phyloP scores from a whole-genome alignment of 768 basidiomycete genomes.

The Glaciozyma martinii region DNA sequence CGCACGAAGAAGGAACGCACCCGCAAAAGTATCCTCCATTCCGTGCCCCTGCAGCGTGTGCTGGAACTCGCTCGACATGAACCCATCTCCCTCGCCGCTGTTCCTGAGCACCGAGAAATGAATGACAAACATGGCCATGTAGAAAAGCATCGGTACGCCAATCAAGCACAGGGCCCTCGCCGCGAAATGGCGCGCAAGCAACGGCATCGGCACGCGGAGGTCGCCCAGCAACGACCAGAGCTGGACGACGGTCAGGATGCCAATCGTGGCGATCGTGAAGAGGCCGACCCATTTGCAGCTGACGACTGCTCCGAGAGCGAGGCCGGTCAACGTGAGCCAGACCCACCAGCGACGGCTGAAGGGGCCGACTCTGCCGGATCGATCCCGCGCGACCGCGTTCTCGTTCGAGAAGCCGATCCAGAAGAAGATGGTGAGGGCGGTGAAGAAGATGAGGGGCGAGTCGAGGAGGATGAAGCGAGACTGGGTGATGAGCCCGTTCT shows the following conservation, averaged over 20 bases:
- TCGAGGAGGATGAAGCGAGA: slow-evolving; percentile 95
- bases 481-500: slow-evolving; percentile 92
- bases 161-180: slow-evolving; percentile 88
- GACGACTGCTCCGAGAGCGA: slow-evolving; percentile 82
- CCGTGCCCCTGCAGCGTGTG: slow-evolving; percentile 80
- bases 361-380: slow-evolving; percentile 43
- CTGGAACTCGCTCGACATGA: slow-evolving; percentile 99
- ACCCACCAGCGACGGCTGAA: slow-evolving; percentile 88
- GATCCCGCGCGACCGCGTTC: slow-evolving; percentile 43
- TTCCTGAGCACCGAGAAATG: slow-evolving; percentile 82
- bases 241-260: slow-evolving; percentile 70
- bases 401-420: slow-evolving; percentile 90
- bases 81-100: slow-evolving; percentile 94
- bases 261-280: slow-evolving; percentile 93
- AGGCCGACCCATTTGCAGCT: slow-evolving; percentile 98
- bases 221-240: slow-evolving; percentile 88
- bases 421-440: slow-evolving; percentile 72
- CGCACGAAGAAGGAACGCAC: slow-evolving; percentile 42
- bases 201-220: slow-evolving; percentile 59
- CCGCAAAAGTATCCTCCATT: slow-evolving; percentile 88
- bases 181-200: slow-evolving; percentile 74
- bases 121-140: slow-evolving; percentile 93
- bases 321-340: slow-evolving; percentile 77
- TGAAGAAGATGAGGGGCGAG: slow-evolving; percentile 97
- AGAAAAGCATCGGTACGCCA: slow-evolving; percentile 70